These are phyloP conservation scores for Pelargonium nanum DNA, from an alignment of 345 rosid species.

Conservation along the genomic window DNA sequence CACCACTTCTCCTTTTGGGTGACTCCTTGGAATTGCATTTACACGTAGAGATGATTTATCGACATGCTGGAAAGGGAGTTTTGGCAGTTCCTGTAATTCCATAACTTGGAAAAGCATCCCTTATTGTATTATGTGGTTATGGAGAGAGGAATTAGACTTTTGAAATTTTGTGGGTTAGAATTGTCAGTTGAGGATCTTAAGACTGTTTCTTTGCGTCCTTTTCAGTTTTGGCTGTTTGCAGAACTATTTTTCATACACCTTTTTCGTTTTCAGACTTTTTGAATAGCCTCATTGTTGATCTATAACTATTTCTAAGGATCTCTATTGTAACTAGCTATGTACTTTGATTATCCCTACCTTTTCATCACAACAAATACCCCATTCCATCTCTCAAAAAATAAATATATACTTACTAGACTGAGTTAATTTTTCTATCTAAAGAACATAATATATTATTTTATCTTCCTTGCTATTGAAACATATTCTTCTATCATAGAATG, in stretches of 20 bases:
- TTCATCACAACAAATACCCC: no score
- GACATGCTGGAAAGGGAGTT: neutral
- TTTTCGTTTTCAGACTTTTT: no score
- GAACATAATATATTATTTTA: no score
- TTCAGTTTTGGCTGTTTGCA: neutral
- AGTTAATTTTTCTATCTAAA: neutral
- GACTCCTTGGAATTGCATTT: neutral
- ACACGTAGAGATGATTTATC: neutral
- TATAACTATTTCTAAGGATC: no score
- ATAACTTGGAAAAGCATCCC: neutral
- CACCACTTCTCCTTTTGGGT: neutral
- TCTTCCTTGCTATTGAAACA: neutral
- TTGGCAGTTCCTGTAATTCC: neutral
- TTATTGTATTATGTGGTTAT: no score
- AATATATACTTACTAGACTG: neutral
- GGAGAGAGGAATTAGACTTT: neutral
- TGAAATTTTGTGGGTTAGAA: neutral
- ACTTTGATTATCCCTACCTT: no score
- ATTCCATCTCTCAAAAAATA: no score
- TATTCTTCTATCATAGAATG: neutral
- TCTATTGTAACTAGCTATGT: no score
- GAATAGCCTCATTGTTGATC: no score
- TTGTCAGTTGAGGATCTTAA: neutral
- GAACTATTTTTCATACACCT: neutral
- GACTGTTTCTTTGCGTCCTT: neutral